phyloP scores from a whole-genome alignment of 768 basidiomycete species.

The Gelatoporia subvermispora region DNA sequence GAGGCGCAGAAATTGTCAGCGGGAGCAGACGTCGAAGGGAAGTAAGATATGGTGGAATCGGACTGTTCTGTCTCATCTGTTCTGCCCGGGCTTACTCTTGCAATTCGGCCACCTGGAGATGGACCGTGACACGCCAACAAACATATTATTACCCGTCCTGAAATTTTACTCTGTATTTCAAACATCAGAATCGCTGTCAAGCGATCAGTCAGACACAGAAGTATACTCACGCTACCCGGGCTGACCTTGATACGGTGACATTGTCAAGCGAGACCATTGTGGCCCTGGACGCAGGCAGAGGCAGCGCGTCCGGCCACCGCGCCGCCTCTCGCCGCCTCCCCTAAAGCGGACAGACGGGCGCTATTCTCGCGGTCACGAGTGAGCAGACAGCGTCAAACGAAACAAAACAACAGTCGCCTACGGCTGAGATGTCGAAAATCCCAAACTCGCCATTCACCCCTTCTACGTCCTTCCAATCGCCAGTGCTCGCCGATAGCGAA shows the following conservation, averaged over 20 bases:
- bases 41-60: too few species aligned
- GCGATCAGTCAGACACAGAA: constrained; percentile 9
- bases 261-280: background rate
- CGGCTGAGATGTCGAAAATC: constrained; percentile 22
- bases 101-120: too few species aligned
- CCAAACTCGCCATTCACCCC: constrained; percentile 15
- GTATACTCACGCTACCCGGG: constrained; percentile 10
- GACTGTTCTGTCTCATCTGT: too few species aligned
- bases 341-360: too few species aligned
- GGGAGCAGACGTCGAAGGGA: too few species aligned
- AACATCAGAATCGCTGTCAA: too few species aligned
- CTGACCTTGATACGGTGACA: too few species aligned
- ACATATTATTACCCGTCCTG: too few species aligned
- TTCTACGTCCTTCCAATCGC: constrained; percentile 7
- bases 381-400: constrained; percentile 19
- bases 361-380: constrained; percentile 20
- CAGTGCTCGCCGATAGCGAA: background rate
- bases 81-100: too few species aligned
- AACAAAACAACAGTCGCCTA: constrained; percentile 25
- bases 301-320: background rate
- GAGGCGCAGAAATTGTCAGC: background rate
- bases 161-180: too few species aligned
- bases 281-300: constrained; percentile 16
- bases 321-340: too few species aligned
- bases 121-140: too few species aligned